Evolutionary conservation across 2,329 filamentous ascomycete species (phyloP).

Genomic region (Raffaelea ambrosiae): DNA sequence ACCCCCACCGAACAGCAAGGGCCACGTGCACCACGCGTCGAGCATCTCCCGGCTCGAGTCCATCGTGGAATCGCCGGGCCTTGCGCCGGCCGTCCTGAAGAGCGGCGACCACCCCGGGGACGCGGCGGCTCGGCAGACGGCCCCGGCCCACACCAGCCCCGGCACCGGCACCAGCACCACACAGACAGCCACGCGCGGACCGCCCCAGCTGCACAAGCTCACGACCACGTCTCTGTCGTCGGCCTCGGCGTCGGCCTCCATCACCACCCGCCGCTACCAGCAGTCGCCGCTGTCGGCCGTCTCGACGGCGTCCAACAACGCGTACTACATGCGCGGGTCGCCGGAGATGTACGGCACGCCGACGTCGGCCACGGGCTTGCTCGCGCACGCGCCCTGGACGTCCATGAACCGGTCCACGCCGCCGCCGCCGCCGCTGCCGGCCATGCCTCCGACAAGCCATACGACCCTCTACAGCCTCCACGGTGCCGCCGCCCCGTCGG

Average conservation of each 20-base stretch:
- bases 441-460: no score
- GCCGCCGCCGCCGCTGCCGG: no score
- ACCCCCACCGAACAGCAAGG: neutral
- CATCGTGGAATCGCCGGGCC: constrained; percentile 17
- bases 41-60: constrained; percentile 3
- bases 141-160: neutral
- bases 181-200: neutral
- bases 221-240: constrained; percentile 15
- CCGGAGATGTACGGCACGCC: constrained; percentile 12
- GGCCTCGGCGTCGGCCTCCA: neutral
- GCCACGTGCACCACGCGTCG: neutral
- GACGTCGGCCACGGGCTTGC: constrained; percentile 12
- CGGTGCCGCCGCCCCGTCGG: no score
- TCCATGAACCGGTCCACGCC: no score
- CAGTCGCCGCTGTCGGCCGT: constrained; percentile 1
- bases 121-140: neutral
- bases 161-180: neutral
- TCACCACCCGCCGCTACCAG: constrained; percentile 10
- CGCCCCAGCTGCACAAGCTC: constrained; percentile 14
- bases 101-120: neutral
- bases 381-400: neutral
- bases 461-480: no score
- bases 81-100: neutral
- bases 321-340: constrained; percentile 4
- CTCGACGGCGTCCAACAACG: neutral